Percentiles rank a stretch among this genome's conserved stretches.
phyloP scores from a whole-genome alignment of 2,329 filamentous ascomycete species.

The Phaeoacremonium minimum region DNA sequence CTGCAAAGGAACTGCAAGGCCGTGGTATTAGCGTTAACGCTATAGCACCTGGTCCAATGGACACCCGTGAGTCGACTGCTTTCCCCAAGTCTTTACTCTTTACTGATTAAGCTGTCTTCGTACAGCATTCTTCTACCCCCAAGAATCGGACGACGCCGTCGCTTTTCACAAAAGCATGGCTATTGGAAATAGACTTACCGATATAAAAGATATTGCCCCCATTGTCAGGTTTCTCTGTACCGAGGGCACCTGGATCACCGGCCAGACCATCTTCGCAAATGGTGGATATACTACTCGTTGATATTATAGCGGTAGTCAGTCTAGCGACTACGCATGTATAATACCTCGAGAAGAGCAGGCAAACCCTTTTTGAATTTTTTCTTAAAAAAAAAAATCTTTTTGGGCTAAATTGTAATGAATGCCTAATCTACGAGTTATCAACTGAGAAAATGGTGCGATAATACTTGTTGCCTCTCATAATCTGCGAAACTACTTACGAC shows the following conservation, averaged over 20 bases:
- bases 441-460: no score
- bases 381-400: no score
- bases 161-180: slow-evolving; percentile 38
- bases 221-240: slow-evolving; percentile 37
- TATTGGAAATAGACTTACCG: slow-evolving; percentile 33
- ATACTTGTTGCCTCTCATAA: no score
- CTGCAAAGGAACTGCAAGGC: slow-evolving; percentile 25
- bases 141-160: slow-evolving; percentile 35
- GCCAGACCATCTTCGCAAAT: slow-evolving; percentile 44
- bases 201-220: slow-evolving; percentile 38
- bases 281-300: slow-evolving; percentile 40
- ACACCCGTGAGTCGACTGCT: slow-evolving; percentile 27
- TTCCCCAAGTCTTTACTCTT: neutral
- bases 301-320: no score
- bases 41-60: slow-evolving; percentile 31
- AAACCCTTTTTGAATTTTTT: no score
- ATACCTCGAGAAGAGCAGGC: no score
- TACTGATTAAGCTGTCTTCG: slow-evolving; percentile 4
- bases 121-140: slow-evolving; percentile 37
- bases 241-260: slow-evolving; percentile 38
- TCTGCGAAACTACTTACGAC: no score
- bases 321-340: no score
- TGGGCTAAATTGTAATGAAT: no score
- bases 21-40: slow-evolving; percentile 28
- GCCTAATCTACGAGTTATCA: no score